These are phyloP conservation scores for Citrullus amarus DNA, from an alignment of 306 rosid genomes.

Conservation along the genomic window DNA sequence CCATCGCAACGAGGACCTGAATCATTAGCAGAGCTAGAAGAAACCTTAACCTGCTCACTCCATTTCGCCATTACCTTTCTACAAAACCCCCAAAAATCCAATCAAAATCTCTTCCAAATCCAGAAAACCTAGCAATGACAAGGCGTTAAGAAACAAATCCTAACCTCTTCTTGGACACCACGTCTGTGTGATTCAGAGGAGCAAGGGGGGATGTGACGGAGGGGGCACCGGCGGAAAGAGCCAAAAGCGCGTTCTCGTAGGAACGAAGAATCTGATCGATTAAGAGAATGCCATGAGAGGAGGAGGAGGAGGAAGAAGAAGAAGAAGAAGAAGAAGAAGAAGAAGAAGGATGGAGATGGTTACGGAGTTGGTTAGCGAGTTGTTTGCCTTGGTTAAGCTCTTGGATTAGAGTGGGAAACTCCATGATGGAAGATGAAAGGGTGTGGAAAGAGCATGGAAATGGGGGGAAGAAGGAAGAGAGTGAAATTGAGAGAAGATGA, in stretches of 20 bases:
- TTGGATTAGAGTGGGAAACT: slow-evolving; percentile 23
- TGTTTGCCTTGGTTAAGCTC: slow-evolving; percentile 58
- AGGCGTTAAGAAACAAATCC: not conserved
- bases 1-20: slow-evolving; percentile 44
- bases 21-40: slow-evolving; percentile 26
- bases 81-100: slow-evolving; percentile 1
- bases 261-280: slow-evolving; percentile 39
- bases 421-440: slow-evolving; percentile 7
- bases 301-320: not conserved
- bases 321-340: slow-evolving; percentile 13
- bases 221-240: slow-evolving; percentile 18
- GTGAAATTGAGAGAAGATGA: not conserved
- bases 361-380: slow-evolving; percentile 37
- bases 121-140: not conserved
- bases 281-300: slow-evolving; percentile 24
- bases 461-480: not conserved
- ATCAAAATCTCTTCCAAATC: not conserved
- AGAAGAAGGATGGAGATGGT: slow-evolving; percentile 25
- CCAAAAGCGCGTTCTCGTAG: slow-evolving; percentile 41
- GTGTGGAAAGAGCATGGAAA: not conserved
- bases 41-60: slow-evolving; percentile 50
- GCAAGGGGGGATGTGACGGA: slow-evolving; percentile 3
- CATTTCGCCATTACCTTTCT: slow-evolving; percentile 45
- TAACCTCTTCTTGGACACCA: not conserved
- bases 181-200: not conserved